A percentile compares a stretch with the other conserved stretches of the same genome.
These are phyloP conservation scores for Sporothrix mexicana DNA, from an alignment of 2,329 filamentous ascomycete genomes.

Conservation along the genomic window DNA sequence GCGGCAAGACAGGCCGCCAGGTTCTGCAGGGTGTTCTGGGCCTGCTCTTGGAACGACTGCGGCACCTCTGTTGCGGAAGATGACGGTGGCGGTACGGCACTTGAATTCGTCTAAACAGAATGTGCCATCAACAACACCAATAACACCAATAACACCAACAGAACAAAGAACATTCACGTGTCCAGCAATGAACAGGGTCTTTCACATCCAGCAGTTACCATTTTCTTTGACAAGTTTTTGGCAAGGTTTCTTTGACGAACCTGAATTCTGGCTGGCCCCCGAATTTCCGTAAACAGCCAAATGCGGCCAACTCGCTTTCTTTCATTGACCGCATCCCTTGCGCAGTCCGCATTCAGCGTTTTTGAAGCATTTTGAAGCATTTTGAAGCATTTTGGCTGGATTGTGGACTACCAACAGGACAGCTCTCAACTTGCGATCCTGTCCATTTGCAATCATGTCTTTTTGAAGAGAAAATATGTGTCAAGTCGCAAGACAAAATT, in stretches of 20 bases:
- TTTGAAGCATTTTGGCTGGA: too few relatives aligned
- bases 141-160: neutral
- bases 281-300: neutral
- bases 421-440: too few relatives aligned
- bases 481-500: too few relatives aligned
- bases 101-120: neutral
- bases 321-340: constrained; percentile 2
- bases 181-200: neutral
- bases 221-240: neutral
- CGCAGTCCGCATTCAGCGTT: neutral
- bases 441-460: too few relatives aligned
- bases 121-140: too few relatives aligned
- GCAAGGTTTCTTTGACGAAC: neutral
- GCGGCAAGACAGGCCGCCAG: constrained; percentile 14
- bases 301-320: neutral
- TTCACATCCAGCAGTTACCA: neutral
- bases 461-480: too few relatives aligned
- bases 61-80: neutral
- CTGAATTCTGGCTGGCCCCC: neutral
- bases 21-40: constrained; percentile 18
- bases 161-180: neutral
- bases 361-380: neutral
- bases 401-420: too few relatives aligned
- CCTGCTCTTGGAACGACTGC: neutral
- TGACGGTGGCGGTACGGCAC: constrained; percentile 16